Evolutionary conservation across 176 grass and related monocot species (phyloP), one percentile per base, ranked within the genome.

Genomic region (Neostapfia colusana): DNA sequence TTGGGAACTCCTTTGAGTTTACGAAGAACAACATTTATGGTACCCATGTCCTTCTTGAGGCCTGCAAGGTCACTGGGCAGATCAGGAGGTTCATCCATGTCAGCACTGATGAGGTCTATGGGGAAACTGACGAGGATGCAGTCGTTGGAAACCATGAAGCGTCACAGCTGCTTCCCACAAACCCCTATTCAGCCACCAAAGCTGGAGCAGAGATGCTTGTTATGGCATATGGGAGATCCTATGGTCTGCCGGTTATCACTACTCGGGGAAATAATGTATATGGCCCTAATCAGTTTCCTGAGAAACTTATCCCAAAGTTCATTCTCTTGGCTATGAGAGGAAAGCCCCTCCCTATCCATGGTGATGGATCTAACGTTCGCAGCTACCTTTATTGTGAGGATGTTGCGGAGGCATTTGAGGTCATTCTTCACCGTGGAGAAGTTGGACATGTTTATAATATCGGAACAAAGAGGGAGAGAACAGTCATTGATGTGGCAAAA

Each of bases 171-270:
- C 81, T 95, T 21, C 92, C 92, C 15, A 95, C 92, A 75, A 95
- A 95, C 67, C 88, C 92, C 11, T 95, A 95, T 82, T 90, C 92
- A 42, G 86, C 92, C 31, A 95, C 92, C 43, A 95, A 95, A 83
- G 92, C 92, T 65, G 92, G 92, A 71, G 92, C 88, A 27, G 92
- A 95, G 77, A 95, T 95, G 88, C 92, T 95, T 84, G 92, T 95
- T 31, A 95, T 95, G 92, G 92, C 92, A 53, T 95, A 95, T 90
- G 92, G 88, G 45, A 84, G 92, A 61, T 95, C 92, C 49, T 95
- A 95, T 79, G 92, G 83, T 34, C 80, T 95, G 34, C 88, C 92
- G 0, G 88, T 95, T 61, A 95, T 95, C 49, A 95, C 92, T 38
- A 91, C 92, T 51, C 66, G 88, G 26, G 92, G 92, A 76, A 95